phyloP scores from a whole-genome alignment of 257 asterid species.

The Nicotiana paniculata region DNA sequence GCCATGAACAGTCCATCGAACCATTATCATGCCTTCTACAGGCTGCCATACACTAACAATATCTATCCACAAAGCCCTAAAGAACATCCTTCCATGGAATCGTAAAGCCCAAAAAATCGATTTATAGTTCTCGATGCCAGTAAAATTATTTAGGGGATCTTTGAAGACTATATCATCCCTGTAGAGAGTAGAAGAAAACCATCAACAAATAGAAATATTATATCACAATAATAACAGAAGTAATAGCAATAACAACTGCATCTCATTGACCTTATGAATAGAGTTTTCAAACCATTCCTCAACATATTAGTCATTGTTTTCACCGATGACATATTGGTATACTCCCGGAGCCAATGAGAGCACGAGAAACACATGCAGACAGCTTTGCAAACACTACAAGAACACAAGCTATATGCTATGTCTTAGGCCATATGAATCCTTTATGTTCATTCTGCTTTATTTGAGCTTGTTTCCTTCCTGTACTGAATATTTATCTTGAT shows the following conservation, averaged over 20 bases:
- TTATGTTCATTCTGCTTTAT: neutral
- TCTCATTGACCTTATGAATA: too few species aligned
- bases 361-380: too few species aligned
- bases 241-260: neutral
- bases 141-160: constrained; percentile 75
- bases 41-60: constrained; percentile 84
- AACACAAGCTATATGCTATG: too few species aligned
- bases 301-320: too few species aligned
- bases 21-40: constrained; percentile 60
- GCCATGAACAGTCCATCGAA: constrained; percentile 96
- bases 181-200: constrained; percentile 10
- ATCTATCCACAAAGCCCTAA: constrained; percentile 69
- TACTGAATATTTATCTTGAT: neutral
- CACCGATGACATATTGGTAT: too few species aligned
- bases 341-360: too few species aligned
- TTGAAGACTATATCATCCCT: constrained; percentile 82
- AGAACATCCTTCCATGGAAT: constrained; percentile 73
- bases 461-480: neutral
- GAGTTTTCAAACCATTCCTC: neutral
- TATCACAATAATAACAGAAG: neutral
- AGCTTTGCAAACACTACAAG: too few species aligned
- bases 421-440: neutral
- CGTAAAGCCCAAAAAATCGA: constrained; percentile 84
- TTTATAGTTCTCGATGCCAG: constrained; percentile 71
- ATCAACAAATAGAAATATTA: neutral